phyloP scores from a whole-genome alignment of 1,284 basidiomycete species.

The Gymnopus androsaceus region DNA sequence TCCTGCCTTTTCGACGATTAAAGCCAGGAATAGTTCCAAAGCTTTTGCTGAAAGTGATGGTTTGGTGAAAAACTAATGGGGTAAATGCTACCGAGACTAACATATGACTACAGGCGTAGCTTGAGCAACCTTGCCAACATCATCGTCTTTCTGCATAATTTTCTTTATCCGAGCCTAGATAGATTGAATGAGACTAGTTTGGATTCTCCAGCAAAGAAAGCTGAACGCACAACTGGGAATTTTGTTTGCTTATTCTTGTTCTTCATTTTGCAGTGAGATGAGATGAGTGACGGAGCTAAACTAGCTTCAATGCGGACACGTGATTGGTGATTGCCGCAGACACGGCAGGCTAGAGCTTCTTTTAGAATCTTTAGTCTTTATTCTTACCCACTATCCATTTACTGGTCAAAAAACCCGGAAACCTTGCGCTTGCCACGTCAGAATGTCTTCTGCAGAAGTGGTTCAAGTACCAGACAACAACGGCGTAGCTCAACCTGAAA shows the following conservation, averaged over 20 bases:
- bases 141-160: slow-evolving; percentile 99
- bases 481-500: not conserved
- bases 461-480: not conserved
- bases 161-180: slow-evolving; percentile 93
- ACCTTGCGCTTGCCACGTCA: not conserved
- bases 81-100: slow-evolving; percentile 46
- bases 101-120: slow-evolving; percentile 98
- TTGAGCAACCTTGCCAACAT: slow-evolving; percentile 98
- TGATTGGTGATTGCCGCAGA: no score
- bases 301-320: no score
- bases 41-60: slow-evolving; percentile 78
- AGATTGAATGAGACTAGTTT: not conserved
- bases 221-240: slow-evolving; percentile 69
- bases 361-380: no score
- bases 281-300: no score
- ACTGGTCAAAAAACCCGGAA: not conserved
- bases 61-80: not conserved
- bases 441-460: slow-evolving; percentile 6
- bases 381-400: not conserved
- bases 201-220: slow-evolving; percentile 3
- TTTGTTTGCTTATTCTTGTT: slow-evolving; percentile 85
- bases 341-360: no score
- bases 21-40: slow-evolving; percentile 89
- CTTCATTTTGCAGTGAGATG: no score
- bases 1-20: slow-evolving; percentile 83